These are phyloP conservation scores for Penicillium riverlandense DNA, from an alignment of 495 filamentous ascomycete species.

Conservation along the genomic window DNA sequence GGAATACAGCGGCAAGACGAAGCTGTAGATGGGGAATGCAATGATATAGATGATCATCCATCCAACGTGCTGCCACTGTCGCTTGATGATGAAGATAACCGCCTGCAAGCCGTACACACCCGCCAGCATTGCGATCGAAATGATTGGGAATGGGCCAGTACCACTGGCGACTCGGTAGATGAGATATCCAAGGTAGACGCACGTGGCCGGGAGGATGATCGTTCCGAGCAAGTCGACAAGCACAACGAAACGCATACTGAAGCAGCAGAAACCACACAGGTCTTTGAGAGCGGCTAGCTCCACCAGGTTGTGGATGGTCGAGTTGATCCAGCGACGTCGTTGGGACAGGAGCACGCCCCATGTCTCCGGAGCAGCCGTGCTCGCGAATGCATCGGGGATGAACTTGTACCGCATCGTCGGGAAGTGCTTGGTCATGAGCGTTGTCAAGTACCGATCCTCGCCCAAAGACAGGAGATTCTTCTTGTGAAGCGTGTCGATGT, in stretches of 20 bases:
- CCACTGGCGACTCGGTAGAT: conserved; percentile 70
- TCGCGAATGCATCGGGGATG: conserved; percentile 83
- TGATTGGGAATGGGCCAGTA: conserved; percentile 71
- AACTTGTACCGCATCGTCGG: conserved; percentile 95
- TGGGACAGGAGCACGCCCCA: conserved; percentile 93
- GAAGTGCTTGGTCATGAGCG: conserved; percentile 96
- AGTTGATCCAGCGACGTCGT: conserved; percentile 97
- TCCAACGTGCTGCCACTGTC: conserved; percentile 95
- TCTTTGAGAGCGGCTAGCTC: conserved; percentile 84
- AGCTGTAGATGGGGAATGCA: conserved; percentile 89
- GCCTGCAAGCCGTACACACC: conserved; percentile 93
- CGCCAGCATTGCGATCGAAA: conserved; percentile 83
- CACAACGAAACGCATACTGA: conserved; percentile 97
- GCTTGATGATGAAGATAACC: conserved; percentile 88
- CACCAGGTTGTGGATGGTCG: conserved; percentile 89
- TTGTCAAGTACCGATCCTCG: conserved; percentile 96
- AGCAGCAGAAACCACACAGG: conserved; percentile 97
- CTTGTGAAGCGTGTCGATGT: conserved; percentile 94
- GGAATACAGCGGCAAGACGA: conserved; percentile 88
- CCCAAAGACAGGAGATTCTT: conserved; percentile 94
- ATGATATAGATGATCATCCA: conserved; percentile 99
- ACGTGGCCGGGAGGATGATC: conserved; percentile 86
- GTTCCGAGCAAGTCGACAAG: conserved; percentile 93
- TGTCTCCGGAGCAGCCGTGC: conserved; percentile 86
- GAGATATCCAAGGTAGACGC: conserved; percentile 82